These are phyloP conservation scores for Alternaria brassicicola DNA, from an alignment of 2,329 filamentous ascomycete genomes.

Conservation along the genomic window DNA sequence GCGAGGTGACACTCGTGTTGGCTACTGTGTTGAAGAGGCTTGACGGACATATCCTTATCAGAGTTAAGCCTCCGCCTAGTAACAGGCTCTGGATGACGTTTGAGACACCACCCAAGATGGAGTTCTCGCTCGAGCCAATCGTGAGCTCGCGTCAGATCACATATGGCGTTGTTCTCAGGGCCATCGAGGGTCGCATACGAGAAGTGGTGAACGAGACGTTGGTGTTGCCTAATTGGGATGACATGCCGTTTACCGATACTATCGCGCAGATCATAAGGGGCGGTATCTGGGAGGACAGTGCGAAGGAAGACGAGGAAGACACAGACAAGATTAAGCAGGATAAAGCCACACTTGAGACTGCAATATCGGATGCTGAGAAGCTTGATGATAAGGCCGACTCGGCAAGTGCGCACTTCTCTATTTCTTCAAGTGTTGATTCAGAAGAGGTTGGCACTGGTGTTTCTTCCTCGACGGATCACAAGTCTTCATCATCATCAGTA, in stretches of 20 bases:
- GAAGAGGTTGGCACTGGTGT: slow-evolving; percentile 26
- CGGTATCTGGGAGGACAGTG: slow-evolving; percentile 71
- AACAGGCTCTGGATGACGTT: slow-evolving; percentile 98
- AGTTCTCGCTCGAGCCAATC: slow-evolving; percentile 92
- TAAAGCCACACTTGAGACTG: slow-evolving; percentile 18
- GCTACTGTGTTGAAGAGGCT: slow-evolving; percentile 84
- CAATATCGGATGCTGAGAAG: slow-evolving; percentile 25
- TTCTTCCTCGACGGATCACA: slow-evolving; percentile 35
- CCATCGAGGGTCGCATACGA: slow-evolving; percentile 93
- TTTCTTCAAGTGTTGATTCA: slow-evolving; percentile 28
- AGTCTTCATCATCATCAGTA: slow-evolving; percentile 13
- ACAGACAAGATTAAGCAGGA: slow-evolving; percentile 20
- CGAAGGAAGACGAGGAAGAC: slow-evolving; percentile 20
- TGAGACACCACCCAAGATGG: slow-evolving; percentile 90
- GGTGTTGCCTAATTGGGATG: slow-evolving; percentile 94
- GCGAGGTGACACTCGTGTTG: slow-evolving; percentile 87
- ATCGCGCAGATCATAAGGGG: slow-evolving; percentile 79
- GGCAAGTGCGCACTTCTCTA: slow-evolving; percentile 28
- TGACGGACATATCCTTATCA: slow-evolving; percentile 82
- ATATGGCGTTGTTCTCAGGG: slow-evolving; percentile 86
- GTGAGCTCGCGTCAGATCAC: slow-evolving; percentile 96
- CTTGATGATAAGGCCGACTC: slow-evolving; percentile 30
- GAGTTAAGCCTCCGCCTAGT: slow-evolving; percentile 92
- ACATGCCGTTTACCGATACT: slow-evolving; percentile 87
- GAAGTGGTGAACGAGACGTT: slow-evolving; percentile 92